phyloP scores from a whole-genome alignment of 176 grass and related monocot genomes.

The Raddia distichophylla region DNA sequence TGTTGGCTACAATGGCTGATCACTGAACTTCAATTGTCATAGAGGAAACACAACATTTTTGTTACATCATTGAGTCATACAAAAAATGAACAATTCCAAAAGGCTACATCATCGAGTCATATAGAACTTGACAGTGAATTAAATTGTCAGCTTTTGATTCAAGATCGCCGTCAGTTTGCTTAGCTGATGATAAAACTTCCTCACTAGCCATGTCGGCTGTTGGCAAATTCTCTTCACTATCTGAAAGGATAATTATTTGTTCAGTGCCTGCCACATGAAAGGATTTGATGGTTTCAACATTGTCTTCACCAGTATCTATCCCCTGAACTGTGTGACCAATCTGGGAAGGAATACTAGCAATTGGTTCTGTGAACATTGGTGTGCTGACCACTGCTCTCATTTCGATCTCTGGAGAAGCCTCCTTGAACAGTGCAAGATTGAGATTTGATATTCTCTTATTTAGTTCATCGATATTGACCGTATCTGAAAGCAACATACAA shows the following conservation, averaged over 20 bases:
- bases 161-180: constrained; percentile 29
- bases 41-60: too few relatives aligned
- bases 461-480: constrained; percentile 59
- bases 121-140: too few relatives aligned
- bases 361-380: constrained; percentile 21
- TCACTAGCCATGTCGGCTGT: constrained; percentile 44
- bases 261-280: constrained; percentile 33
- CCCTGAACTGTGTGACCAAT: constrained; percentile 25
- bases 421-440: constrained; percentile 60
- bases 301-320: constrained; percentile 25
- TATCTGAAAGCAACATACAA: constrained; percentile 61
- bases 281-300: constrained; percentile 37
- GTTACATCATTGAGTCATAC: too few relatives aligned
- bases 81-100: too few relatives aligned
- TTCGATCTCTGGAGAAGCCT: constrained; percentile 40
- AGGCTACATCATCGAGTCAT: too few relatives aligned
- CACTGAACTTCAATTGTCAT: too few relatives aligned
- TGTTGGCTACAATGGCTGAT: too few relatives aligned
- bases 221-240: constrained; percentile 57
- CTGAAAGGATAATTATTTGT: constrained; percentile 73
- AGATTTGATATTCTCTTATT: constrained; percentile 60
- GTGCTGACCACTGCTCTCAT: neutral
- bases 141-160: too few relatives aligned
- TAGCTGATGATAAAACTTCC: constrained; percentile 44
- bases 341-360: constrained; percentile 27